Evolutionary conservation across 202 grass and related monocot species (phyloP).

Genomic region (Dendrocalamus latiflorus): DNA sequence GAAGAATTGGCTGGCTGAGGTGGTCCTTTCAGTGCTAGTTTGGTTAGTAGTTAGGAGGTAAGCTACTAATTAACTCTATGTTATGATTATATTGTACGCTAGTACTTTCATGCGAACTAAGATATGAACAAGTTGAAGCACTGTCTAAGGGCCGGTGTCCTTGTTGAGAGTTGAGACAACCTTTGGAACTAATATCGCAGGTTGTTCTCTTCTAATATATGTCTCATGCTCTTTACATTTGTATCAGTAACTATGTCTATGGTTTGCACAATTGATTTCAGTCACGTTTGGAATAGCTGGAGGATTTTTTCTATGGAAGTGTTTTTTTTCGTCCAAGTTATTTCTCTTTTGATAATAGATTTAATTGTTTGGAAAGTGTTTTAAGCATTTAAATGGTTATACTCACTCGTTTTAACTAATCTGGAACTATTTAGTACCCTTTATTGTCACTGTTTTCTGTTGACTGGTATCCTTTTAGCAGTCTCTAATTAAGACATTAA

Average conservation of each 20-base stretch:
- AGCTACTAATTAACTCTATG: neutral
- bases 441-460: neutral
- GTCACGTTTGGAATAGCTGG: neutral
- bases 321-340: neutral
- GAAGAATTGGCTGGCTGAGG: neutral
- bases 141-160: neutral
- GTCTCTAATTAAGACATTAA: neutral
- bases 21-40: slow-evolving; percentile 19
- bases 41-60: slow-evolving; percentile 35
- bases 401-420: neutral
- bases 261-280: neutral
- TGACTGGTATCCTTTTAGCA: neutral
- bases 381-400: neutral
- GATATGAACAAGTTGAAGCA: neutral
- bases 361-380: neutral
- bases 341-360: neutral
- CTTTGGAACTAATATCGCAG: neutral
- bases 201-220: neutral
- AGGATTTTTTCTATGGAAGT: neutral
- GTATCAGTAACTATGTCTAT: too few relatives aligned
- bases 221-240: neutral
- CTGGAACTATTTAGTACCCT: neutral
- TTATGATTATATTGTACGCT: slow-evolving; percentile 12
- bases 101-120: slow-evolving; percentile 19
- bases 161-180: neutral